Conservation (phyloP, 768 basidiomycete species). For the Boletus vermiculosoides region DNA sequence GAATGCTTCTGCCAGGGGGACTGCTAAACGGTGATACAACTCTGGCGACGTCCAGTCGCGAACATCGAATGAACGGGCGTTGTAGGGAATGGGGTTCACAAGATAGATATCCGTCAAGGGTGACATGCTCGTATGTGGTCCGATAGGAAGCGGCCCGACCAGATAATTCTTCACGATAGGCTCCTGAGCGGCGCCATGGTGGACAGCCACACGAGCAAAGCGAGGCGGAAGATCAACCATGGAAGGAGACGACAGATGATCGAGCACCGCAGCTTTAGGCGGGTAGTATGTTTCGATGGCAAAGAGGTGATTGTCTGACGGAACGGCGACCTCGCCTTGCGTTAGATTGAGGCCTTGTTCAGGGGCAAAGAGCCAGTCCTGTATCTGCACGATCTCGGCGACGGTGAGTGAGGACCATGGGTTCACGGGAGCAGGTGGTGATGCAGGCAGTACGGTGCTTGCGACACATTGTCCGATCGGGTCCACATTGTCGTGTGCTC, state of each 20-base stretch:
- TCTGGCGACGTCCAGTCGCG: conserved; percentile 23
- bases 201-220: conserved; percentile 50
- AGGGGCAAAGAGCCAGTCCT: conserved; percentile 45
- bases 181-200: conserved; percentile 42
- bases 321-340: conserved; percentile 22
- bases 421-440: conserved; percentile 44
- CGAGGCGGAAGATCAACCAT: conserved; percentile 31
- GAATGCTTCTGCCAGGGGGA: conserved; percentile 40
- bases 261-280: conserved; percentile 45
- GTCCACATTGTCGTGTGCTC: neutral
- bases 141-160: conserved; percentile 56
- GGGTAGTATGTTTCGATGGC: conserved; percentile 51
- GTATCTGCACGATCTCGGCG: conserved; percentile 42
- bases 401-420: conserved; percentile 52
- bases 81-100: conserved; percentile 50
- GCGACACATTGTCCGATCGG: conserved; percentile 37
- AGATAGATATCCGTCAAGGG: conserved; percentile 52
- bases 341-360: conserved; percentile 51
- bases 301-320: conserved; percentile 51
- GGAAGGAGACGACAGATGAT: conserved; percentile 41
- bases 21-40: conserved; percentile 35
- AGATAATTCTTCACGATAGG: conserved; percentile 55
- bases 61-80: conserved; percentile 43
- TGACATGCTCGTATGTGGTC: conserved; percentile 38
- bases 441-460: conserved; percentile 31